Evolutionary conservation across 1,139 yeast genomes (phyloP).

Genomic region (Geotrichum bryndzae): DNA sequence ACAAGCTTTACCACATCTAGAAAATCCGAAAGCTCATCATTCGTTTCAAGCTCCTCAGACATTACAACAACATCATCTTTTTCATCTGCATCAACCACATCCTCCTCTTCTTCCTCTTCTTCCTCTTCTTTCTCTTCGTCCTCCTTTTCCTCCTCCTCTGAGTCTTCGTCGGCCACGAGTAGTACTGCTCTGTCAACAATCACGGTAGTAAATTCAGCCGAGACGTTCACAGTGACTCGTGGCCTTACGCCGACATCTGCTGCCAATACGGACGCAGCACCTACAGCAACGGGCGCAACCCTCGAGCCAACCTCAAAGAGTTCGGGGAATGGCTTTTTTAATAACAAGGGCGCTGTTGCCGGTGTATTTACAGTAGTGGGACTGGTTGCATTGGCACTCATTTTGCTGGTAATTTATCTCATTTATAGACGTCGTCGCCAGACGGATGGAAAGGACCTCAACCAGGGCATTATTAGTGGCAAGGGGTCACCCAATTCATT

Average conservation of each 20-base stretch:
- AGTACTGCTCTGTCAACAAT: constrained; percentile 17
- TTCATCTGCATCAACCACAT: constrained; percentile 5
- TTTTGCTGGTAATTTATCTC: constrained; percentile 32
- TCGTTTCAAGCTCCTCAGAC: not conserved
- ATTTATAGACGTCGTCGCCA: constrained; percentile 19
- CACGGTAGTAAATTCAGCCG: constrained; percentile 19
- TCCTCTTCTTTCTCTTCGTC: constrained; percentile 11
- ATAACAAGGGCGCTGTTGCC: constrained; percentile 59
- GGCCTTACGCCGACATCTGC: constrained; percentile 26
- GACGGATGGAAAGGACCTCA: constrained; percentile 21
- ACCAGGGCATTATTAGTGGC: constrained; percentile 16
- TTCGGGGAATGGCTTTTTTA: constrained; percentile 39
- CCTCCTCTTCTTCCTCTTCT: constrained; percentile 16
- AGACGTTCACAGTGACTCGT: constrained; percentile 10
- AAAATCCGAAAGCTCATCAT: not conserved
- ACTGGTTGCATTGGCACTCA: constrained; percentile 43
- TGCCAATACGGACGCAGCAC: constrained; percentile 38
- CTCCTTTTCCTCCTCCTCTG: constrained; percentile 6
- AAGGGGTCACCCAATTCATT: constrained; percentile 13
- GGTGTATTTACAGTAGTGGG: constrained; percentile 74
- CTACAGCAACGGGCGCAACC: constrained; percentile 13
- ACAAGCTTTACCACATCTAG: constrained; percentile 18
- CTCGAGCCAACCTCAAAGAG: not conserved
- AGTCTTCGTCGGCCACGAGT: constrained; percentile 26
- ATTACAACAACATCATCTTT: not conserved